Conservation (phyloP, 208 protist species). For the Leishmania major region DNA sequence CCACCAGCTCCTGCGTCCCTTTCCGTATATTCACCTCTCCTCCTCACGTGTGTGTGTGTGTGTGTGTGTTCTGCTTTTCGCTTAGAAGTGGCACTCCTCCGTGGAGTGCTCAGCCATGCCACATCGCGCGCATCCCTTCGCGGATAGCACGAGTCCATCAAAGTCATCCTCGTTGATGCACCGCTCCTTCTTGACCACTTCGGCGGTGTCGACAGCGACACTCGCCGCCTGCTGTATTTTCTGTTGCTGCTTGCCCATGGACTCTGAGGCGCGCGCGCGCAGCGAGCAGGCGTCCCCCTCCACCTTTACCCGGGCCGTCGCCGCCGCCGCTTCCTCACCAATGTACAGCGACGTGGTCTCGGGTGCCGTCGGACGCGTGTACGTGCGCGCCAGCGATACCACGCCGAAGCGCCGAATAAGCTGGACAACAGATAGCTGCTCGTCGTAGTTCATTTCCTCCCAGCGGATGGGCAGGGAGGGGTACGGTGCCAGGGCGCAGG, state of each 20-base stretch:
- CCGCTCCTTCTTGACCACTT: slow-evolving; percentile 11
- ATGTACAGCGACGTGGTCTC: slow-evolving; percentile 26
- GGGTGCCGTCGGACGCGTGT: slow-evolving; percentile 19
- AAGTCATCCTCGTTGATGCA: neutral
- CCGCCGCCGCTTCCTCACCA: slow-evolving; percentile 7
- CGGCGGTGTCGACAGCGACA: neutral
- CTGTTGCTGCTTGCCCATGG: slow-evolving; percentile 6
- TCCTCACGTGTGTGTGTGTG: neutral
- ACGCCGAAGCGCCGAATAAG: slow-evolving; percentile 71
- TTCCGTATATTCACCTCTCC: neutral
- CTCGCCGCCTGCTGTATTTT: neutral
- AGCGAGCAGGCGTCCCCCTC: slow-evolving; percentile 24
- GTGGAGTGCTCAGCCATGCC: slow-evolving; percentile 57
- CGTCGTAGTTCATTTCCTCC: slow-evolving; percentile 71
- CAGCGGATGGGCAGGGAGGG: slow-evolving; percentile 68
- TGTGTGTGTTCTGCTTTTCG: neutral
- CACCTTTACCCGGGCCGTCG: slow-evolving; percentile 1
- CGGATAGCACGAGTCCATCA: slow-evolving; percentile 2
- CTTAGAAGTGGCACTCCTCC: slow-evolving; percentile 50
- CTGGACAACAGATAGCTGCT: slow-evolving; percentile 59
- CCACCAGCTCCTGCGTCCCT: neutral
- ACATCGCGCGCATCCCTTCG: slow-evolving; percentile 57
- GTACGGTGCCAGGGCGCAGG: slow-evolving; percentile 1
- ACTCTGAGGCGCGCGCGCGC: slow-evolving; percentile 38
- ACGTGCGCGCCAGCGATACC: slow-evolving; percentile 25